These are phyloP conservation scores for Talaromyces sp. DNA, from an alignment of 2,329 filamentous ascomycete genomes.

Conservation along the genomic window DNA sequence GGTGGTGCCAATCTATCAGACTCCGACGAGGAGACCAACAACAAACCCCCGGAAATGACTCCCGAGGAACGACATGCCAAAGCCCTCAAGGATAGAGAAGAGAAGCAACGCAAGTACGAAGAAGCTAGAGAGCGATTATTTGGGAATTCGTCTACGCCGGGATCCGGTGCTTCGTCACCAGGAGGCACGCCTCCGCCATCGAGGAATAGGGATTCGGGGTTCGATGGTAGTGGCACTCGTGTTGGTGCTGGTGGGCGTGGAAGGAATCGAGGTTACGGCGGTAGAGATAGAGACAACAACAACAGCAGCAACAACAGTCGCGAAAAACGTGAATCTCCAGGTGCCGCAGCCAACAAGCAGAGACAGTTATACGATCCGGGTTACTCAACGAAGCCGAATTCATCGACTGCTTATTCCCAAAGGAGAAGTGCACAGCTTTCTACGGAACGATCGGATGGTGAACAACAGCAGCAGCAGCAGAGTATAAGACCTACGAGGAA, in stretches of 20 bases:
- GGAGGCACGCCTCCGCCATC: conserved; percentile 58
- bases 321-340: conserved; percentile 41
- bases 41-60: conserved; percentile 58
- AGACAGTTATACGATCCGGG: conserved; percentile 72
- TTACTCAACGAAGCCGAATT: conserved; percentile 61
- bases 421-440: conserved; percentile 30
- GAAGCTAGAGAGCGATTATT: conserved; percentile 85
- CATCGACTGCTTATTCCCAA: conserved; percentile 36
- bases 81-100: conserved; percentile 73
- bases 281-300: conserved; percentile 9
- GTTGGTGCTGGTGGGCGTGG: conserved; percentile 22
- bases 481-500: conserved; percentile 55
- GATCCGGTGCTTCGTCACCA: conserved; percentile 53
- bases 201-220: conserved; percentile 28
- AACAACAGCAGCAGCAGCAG: conserved; percentile 21
- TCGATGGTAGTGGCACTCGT: conserved; percentile 35
- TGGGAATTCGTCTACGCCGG: conserved; percentile 50
- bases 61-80: conserved; percentile 73
- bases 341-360: conserved; percentile 24
- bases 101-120: conserved; percentile 86
- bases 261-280: conserved; percentile 21
- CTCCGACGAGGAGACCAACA: conserved; percentile 57
- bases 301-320: conserved; percentile 19
- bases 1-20: conserved; percentile 41
- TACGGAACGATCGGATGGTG: conserved; percentile 37